These are phyloP conservation scores for Dictyostelium intermedium DNA, from an alignment of 78 protist species.

Conservation along the genomic window DNA sequence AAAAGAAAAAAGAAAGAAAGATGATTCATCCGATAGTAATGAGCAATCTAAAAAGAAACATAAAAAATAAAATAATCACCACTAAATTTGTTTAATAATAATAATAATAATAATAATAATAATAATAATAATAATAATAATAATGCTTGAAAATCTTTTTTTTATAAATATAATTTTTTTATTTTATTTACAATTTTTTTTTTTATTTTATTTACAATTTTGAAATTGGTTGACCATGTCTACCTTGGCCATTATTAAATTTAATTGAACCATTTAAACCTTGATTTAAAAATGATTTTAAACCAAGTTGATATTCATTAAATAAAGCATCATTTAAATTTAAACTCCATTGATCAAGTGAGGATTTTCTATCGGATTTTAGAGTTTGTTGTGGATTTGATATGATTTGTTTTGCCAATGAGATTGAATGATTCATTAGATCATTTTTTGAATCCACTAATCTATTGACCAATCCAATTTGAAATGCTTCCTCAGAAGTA, in stretches of 20 bases:
- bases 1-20: constrained; percentile 17
- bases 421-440: neutral
- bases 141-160: neutral
- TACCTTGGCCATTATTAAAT: constrained; percentile 35
- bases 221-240: constrained; percentile 45
- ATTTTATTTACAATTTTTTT: neutral
- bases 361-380: constrained; percentile 37
- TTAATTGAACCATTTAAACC: constrained; percentile 22
- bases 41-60: constrained; percentile 23
- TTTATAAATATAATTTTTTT: neutral
- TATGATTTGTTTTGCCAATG: constrained; percentile 24
- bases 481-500: constrained; percentile 68
- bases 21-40: neutral
- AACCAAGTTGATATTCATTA: constrained; percentile 46
- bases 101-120: neutral
- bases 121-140: neutral
- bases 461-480: constrained; percentile 64
- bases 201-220: constrained; percentile 7
- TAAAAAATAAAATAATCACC: neutral
- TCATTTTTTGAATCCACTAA: neutral
- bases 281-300: neutral
- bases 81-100: neutral
- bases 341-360: constrained; percentile 17
- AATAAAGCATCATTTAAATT: constrained; percentile 2
- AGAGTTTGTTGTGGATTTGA: constrained; percentile 48